These are phyloP conservation scores for Symbiotaphrina buchneri DNA, from an alignment of 495 filamentous ascomycete genomes.

Conservation along the genomic window DNA sequence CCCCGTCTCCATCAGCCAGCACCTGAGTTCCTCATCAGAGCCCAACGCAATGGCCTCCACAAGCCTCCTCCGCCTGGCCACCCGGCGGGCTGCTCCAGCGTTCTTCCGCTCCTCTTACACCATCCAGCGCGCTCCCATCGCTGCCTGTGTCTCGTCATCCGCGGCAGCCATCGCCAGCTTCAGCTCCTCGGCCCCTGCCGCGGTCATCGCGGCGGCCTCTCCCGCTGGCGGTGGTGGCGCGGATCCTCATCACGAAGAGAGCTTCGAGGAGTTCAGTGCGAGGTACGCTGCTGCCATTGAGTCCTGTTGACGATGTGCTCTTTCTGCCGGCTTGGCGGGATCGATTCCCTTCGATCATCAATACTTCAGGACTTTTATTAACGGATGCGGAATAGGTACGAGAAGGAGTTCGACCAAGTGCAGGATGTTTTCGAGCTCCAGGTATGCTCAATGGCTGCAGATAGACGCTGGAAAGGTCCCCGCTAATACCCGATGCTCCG, in stretches of 20 bases:
- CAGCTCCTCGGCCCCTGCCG: constrained; percentile 10
- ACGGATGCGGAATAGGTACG: constrained; percentile 41
- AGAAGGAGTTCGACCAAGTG: constrained; percentile 95
- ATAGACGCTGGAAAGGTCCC: background rate
- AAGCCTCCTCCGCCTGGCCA: constrained; percentile 3
- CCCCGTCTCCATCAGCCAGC: background rate
- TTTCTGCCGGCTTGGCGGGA: too few species aligned
- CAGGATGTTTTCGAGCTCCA: constrained; percentile 99
- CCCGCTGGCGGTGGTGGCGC: too few species aligned
- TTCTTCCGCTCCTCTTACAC: constrained; percentile 4
- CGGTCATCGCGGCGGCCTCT: constrained; percentile 11
- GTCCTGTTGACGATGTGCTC: too few species aligned
- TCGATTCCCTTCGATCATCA: too few species aligned
- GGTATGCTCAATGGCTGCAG: constrained; percentile 31
- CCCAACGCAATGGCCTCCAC: constrained; percentile 4
- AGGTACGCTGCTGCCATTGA: constrained; percentile 38
- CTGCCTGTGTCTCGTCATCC: constrained; percentile 4
- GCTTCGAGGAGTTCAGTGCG: constrained; percentile 95
- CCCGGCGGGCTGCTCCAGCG: constrained; percentile 1
- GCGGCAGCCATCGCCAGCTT: too few species aligned
- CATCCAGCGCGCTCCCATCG: constrained; percentile 2
- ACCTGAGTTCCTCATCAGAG: background rate
- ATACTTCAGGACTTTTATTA: too few species aligned
- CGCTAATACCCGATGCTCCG: background rate
- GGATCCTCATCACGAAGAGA: constrained; percentile 58